Evolutionary conservation across 1,284 basidiomycete genomes (phyloP), one percentile per base, ranked within the genome.

Genomic region (Puccinia horiana): DNA sequence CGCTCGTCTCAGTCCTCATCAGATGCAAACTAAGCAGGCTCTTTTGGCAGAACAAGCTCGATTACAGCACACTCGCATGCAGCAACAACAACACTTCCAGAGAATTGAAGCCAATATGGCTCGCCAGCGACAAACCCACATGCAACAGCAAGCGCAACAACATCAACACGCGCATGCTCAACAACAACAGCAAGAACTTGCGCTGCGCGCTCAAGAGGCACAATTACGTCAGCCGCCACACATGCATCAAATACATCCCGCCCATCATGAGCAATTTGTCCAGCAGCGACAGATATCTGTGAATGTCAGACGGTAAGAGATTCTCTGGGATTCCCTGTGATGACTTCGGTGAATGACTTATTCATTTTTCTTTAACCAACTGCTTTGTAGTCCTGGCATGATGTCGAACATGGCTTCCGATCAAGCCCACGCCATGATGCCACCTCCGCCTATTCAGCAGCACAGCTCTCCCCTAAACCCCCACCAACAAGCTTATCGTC

Each of bases 381-480:
- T 37, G 29, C n/a, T n/a, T 54, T 42, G 18, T 70, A 79, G 47
- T 23, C 47, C 35, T 44, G 52, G 35, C 37, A 81, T 69, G 44
- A n/a, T 81, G 20, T 26, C 52, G 20, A 69, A 69, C 37, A 61
- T 81, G 52, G 56, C 26, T 47, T 56, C 78, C n/a, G 78, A 70
- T 12, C 78, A 81, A 73, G 78, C 67, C 29, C 78, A 81, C 44
- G 40, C 40, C 29, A 81, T 81, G 67, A 81, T 81, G 78, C 78
- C 78, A 32, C 80, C 70, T 20, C 80, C 72, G 4, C 26, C 79
- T 32, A 37, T 74, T 35, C 80, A 81, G 35, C 80, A 81, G 35
- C 72, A 75, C 20, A 56, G 56, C 2, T 81, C 80, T 67, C 80
- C 80, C 0, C 35, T 81, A 12, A 77, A 77, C 44, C 76, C 76